phyloP scores from a whole-genome alignment of 2,329 filamentous ascomycete genomes.

The Penicillium hordei region DNA sequence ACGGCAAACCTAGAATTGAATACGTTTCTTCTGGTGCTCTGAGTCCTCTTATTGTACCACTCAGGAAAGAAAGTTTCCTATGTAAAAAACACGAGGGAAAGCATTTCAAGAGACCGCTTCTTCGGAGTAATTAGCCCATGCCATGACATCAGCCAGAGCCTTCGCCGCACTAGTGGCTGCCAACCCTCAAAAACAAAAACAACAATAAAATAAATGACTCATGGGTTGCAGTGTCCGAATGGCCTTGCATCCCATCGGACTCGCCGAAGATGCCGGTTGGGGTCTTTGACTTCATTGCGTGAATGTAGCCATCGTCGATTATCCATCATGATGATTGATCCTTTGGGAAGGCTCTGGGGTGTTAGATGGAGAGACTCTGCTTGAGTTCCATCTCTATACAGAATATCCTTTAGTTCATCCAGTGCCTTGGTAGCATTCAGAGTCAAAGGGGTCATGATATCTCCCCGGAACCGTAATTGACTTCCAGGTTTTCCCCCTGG shows the following conservation, averaged over 20 bases:
- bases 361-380: conserved; percentile 26
- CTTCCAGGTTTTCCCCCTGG: not conserved
- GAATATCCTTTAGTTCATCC: conserved; percentile 27
- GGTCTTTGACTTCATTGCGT: conserved; percentile 7
- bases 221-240: not conserved
- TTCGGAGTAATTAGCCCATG: no score
- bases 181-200: no score
- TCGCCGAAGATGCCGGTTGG: conserved; percentile 8
- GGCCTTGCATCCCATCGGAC: conserved; percentile 10
- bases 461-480: conserved; percentile 22
- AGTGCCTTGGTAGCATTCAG: conserved; percentile 28
- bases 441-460: conserved; percentile 32
- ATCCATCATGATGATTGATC: conserved; percentile 10
- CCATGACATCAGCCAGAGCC: no score
- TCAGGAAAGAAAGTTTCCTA: no score
- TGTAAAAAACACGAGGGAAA: no score
- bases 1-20: no score
- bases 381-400: conserved; percentile 7
- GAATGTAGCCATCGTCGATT: conserved; percentile 13
- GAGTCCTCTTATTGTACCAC: no score
- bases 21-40: no score
- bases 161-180: no score
- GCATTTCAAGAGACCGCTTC: no score
- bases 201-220: not conserved
- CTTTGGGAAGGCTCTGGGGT: not conserved